These are phyloP conservation scores for Alternaria consortialis DNA, from an alignment of 2,329 filamentous ascomycete genomes.

Conservation along the genomic window DNA sequence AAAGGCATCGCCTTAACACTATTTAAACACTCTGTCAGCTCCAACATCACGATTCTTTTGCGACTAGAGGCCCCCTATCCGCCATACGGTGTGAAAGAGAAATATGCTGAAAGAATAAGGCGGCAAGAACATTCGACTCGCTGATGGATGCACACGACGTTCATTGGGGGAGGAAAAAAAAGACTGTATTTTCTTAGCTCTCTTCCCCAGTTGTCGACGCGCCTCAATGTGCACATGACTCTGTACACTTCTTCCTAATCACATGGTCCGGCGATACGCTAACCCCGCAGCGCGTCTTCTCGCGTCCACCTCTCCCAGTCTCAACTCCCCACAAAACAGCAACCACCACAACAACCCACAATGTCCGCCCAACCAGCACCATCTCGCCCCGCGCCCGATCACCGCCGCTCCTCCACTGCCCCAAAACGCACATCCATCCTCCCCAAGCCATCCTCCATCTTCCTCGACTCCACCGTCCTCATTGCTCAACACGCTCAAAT, in stretches of 20 bases:
- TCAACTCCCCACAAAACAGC: not conserved
- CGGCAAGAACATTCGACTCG: no score
- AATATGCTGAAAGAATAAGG: no score
- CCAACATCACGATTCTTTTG: no score
- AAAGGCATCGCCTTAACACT: no score
- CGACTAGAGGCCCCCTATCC: no score
- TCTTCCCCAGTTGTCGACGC: not conserved
- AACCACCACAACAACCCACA: not conserved
- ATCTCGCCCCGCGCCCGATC: constrained; percentile 31
- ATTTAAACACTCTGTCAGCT: no score
- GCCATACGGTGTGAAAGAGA: no score
- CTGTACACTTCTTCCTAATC: not conserved
- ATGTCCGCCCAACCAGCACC: constrained; percentile 36
- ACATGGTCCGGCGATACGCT: constrained; percentile 18
- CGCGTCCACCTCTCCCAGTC: not conserved
- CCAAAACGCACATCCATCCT: constrained; percentile 50
- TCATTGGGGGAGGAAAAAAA: no score
- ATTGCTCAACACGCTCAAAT: constrained; percentile 59
- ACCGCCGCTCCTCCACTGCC: constrained; percentile 42
- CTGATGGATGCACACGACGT: no score
- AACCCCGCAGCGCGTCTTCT: constrained; percentile 11
- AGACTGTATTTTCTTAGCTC: no score
- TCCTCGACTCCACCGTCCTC: constrained; percentile 58
- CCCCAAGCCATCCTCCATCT: constrained; percentile 49
- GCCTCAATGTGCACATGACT: not conserved